A percentile compares a stretch with the other conserved stretches of the same genome.
Conservation (phyloP, 208 protist genomes). For the Kentomonas sorsogonicus region DNA sequence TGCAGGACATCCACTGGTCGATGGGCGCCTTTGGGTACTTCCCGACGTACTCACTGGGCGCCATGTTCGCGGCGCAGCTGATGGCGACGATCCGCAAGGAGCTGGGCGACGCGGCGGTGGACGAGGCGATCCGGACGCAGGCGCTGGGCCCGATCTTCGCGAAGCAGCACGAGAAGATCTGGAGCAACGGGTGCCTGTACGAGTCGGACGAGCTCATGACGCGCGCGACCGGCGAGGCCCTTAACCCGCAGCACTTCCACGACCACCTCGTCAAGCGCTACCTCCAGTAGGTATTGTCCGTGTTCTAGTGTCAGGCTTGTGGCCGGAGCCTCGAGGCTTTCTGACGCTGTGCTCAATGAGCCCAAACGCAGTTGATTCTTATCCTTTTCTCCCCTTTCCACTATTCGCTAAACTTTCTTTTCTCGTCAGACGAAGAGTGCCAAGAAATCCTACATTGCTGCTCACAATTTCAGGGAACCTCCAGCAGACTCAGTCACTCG, state of each 20-base stretch:
- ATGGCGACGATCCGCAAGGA: conserved; percentile 65
- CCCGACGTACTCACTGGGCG: conserved; percentile 81
- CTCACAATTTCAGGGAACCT: too few relatives aligned
- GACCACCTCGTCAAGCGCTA: conserved; percentile 80
- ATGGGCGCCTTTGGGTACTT: conserved; percentile 82
- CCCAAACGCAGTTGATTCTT: neutral
- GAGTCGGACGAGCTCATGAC: conserved; percentile 70
- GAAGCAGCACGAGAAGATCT: conserved; percentile 74
- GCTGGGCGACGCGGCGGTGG: conserved; percentile 44
- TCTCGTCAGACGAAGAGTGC: too few relatives aligned
- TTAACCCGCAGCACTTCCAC: conserved; percentile 76
- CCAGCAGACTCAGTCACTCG: too few relatives aligned
- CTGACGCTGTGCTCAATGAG: neutral
- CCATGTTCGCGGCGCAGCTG: conserved; percentile 81
- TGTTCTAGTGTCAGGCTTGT: neutral
- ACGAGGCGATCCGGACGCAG: conserved; percentile 43
- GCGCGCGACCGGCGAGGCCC: conserved; percentile 58
- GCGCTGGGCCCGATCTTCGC: conserved; percentile 48
- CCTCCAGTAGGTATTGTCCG: conserved; percentile 15
- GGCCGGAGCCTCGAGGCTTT: neutral
- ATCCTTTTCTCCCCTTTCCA: neutral
- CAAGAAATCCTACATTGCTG: neutral
- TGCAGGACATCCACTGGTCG: conserved; percentile 90
- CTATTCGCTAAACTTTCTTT: too few relatives aligned
- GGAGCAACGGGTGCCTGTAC: conserved; percentile 45